phyloP scores from a whole-genome alignment of 305 asterid genomes.

The Solanum chacoense region DNA sequence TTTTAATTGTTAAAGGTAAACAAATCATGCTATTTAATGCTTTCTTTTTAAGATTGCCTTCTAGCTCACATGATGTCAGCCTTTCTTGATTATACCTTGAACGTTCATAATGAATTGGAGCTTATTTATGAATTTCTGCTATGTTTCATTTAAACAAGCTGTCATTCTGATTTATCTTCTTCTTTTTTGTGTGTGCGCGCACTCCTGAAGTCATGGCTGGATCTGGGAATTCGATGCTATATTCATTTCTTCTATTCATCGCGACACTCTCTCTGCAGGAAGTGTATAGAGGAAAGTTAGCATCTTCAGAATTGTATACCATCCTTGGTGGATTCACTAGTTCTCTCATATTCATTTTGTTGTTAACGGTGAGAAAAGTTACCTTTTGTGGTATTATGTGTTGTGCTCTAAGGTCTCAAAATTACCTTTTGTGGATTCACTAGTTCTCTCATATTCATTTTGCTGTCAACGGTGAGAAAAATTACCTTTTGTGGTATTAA shows the following conservation, averaged over 20 bases:
- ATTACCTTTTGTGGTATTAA: not conserved
- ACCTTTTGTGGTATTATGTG: no score
- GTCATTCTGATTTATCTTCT: not conserved
- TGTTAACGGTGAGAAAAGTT: no score
- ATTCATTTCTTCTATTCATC: slow-evolving; percentile 60
- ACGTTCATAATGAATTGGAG: not conserved
- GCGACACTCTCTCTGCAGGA: slow-evolving; percentile 76
- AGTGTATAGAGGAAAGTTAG: slow-evolving; percentile 61
- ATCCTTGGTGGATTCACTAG: slow-evolving; percentile 92
- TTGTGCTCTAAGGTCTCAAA: no score
- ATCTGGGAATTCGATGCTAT: slow-evolving; percentile 78
- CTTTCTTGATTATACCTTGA: not conserved
- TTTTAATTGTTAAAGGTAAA: not conserved
- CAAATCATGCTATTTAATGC: not conserved
- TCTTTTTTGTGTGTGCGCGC: not conserved
- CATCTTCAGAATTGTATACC: slow-evolving; percentile 80
- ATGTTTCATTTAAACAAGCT: not conserved
- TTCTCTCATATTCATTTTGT: no score
- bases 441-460: slow-evolving; percentile 69
- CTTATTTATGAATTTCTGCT: not conserved
- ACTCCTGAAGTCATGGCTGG: slow-evolving; percentile 50
- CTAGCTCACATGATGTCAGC: not conserved
- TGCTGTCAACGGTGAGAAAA: slow-evolving; percentile 54
- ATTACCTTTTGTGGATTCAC: slow-evolving; percentile 47
- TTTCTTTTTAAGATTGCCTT: not conserved